phyloP scores from a whole-genome alignment of 2,329 filamentous ascomycete genomes.

The Aspergillus fructus region DNA sequence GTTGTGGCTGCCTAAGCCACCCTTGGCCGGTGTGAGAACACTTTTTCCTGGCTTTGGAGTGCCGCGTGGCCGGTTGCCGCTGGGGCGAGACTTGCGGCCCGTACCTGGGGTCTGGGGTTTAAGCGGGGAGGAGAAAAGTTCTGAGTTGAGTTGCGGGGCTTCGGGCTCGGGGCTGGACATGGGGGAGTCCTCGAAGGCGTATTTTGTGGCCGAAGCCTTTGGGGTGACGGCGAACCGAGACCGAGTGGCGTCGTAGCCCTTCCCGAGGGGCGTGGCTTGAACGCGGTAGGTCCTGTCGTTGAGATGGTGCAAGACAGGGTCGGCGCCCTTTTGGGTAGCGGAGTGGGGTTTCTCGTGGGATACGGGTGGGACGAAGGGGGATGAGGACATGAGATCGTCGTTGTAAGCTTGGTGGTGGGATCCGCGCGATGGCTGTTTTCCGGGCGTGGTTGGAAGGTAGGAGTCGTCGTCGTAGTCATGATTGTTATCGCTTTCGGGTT shows the following conservation, averaged over 20 bases:
- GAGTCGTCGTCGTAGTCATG: constrained; percentile 21
- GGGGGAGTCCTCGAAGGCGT: constrained; percentile 49
- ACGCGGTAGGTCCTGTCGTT: constrained; percentile 94
- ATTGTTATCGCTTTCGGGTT: not conserved
- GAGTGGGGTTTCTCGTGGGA: constrained; percentile 41
- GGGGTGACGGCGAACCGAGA: constrained; percentile 36
- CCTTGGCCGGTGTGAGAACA: constrained; percentile 70
- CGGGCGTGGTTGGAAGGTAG: constrained; percentile 38
- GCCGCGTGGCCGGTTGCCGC: constrained; percentile 34
- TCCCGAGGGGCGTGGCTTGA: constrained; percentile 81
- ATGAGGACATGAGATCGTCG: constrained; percentile 60
- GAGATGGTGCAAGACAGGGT: constrained; percentile 80
- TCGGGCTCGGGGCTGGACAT: constrained; percentile 75
- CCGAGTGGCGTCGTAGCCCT: constrained; percentile 33
- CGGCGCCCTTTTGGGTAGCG: constrained; percentile 36
- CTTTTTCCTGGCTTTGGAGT: constrained; percentile 76
- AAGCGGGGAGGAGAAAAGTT: constrained; percentile 78
- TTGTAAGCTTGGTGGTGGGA: constrained; percentile 15
- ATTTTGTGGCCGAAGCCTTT: constrained; percentile 27
- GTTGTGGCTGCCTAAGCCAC: constrained; percentile 38
- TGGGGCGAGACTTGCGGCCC: constrained; percentile 45
- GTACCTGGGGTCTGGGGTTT: constrained; percentile 42
- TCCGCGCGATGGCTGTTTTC: constrained; percentile 25
- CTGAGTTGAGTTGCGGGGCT: constrained; percentile 78
- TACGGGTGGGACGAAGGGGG: constrained; percentile 54